phyloP scores from a whole-genome alignment of 495 filamentous ascomycete species.

The Penicillium maclennaniae region DNA sequence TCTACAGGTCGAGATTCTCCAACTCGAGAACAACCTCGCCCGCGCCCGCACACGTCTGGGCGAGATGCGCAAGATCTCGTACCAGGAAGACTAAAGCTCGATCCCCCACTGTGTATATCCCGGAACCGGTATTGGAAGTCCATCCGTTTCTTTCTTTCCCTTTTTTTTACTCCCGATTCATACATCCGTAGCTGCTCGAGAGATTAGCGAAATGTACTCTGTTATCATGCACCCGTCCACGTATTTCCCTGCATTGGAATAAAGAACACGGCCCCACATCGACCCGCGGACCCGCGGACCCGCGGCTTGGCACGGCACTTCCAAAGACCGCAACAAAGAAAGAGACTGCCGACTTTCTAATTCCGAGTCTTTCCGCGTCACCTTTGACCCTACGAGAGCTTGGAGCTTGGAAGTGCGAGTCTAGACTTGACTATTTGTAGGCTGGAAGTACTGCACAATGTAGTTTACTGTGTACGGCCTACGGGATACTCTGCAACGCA shows the following conservation, averaged over 20 bases:
- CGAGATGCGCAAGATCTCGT: constrained; percentile 98
- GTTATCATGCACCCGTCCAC: neutral
- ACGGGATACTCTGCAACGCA: no score
- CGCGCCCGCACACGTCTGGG: constrained; percentile 79
- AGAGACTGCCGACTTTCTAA: neutral
- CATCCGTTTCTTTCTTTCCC: neutral
- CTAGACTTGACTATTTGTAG: no score
- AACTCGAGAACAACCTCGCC: constrained; percentile 85
- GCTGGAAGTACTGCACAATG: no score
- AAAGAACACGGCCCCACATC: neutral
- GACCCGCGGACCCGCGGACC: neutral
- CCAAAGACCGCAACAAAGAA: neutral
- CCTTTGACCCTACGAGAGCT: no score
- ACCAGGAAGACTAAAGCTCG: constrained; percentile 71
- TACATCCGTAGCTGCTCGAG: neutral
- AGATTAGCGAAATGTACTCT: constrained; percentile 6
- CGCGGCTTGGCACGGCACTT: neutral
- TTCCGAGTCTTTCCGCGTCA: neutral
- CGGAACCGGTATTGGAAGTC: neutral
- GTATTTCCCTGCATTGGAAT: neutral
- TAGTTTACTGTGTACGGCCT: no score
- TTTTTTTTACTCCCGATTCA: no score
- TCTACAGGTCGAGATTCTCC: constrained; percentile 88
- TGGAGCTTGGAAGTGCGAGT: no score
- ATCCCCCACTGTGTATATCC: constrained; percentile 10